Conservation (phyloP, 2,329 filamentous ascomycete species). For the Aureobasidium melanogenum region DNA sequence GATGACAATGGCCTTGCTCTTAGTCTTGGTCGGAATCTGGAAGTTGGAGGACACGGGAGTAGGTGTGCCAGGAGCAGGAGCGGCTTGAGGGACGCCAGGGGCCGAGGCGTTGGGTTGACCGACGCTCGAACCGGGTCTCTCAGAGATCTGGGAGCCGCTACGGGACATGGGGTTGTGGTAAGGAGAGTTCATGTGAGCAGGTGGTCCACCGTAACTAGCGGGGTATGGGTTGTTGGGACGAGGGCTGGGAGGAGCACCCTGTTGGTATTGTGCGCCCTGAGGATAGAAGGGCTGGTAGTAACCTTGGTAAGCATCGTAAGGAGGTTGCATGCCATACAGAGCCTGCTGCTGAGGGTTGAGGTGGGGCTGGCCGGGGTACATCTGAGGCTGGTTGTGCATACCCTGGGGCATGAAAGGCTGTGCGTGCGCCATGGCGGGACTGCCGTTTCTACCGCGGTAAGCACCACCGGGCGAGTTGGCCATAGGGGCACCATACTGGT, state of each 20-base stretch:
- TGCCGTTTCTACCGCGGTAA: slow-evolving; percentile 42
- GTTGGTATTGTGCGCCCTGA: slow-evolving; percentile 40
- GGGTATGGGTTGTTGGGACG: slow-evolving; percentile 31
- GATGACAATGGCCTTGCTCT: slow-evolving; percentile 72
- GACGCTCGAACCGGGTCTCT: slow-evolving; percentile 51
- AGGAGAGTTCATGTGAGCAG: slow-evolving; percentile 42
- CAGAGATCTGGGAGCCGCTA: slow-evolving; percentile 68
- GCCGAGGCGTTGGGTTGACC: slow-evolving; percentile 28
- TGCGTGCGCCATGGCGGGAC: slow-evolving; percentile 49
- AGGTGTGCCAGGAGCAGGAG: slow-evolving; percentile 43
- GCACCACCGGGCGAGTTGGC: slow-evolving; percentile 27
- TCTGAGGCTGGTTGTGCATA: slow-evolving; percentile 44
- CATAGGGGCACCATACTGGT: slow-evolving; percentile 18
- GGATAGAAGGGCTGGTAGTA: slow-evolving; percentile 40
- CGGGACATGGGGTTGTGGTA: slow-evolving; percentile 70
- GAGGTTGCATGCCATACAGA: slow-evolving; percentile 46
- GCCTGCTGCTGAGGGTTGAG: slow-evolving; percentile 53
- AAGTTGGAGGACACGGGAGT: slow-evolving; percentile 54
- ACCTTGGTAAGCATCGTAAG: slow-evolving; percentile 38
- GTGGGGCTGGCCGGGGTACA: slow-evolving; percentile 50
- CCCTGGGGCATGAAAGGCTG: slow-evolving; percentile 57
- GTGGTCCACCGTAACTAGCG: slow-evolving; percentile 41
- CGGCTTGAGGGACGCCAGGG: slow-evolving; percentile 39
- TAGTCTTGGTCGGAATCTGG: slow-evolving; percentile 52
- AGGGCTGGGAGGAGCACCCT: slow-evolving; percentile 36